Evolutionary conservation across 306 rosid genomes (phyloP).

Genomic region (Dalbergia cultrata): DNA sequence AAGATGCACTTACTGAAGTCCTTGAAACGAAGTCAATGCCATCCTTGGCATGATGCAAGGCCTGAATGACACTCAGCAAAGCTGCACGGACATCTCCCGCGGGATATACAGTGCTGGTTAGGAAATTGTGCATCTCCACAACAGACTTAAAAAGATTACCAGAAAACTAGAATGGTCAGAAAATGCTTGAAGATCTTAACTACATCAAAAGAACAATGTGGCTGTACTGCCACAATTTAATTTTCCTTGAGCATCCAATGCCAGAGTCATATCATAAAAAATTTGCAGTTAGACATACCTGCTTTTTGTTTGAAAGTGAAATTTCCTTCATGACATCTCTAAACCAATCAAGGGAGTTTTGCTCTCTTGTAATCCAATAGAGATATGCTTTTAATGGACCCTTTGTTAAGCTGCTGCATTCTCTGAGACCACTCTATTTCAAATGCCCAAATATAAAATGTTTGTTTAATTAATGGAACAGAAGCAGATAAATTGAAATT

Average conservation of each 20-base stretch:
- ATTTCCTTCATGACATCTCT: slow-evolving; percentile 78
- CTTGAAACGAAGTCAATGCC: slow-evolving; percentile 77
- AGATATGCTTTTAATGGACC: slow-evolving; percentile 79
- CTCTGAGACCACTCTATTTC: slow-evolving; percentile 65
- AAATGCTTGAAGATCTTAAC: slow-evolving; percentile 35
- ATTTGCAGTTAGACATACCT: slow-evolving; percentile 55
- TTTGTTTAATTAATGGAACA: slow-evolving; percentile 47
- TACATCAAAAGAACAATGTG: not conserved
- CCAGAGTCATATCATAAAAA: slow-evolving; percentile 8
- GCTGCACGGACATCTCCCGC: slow-evolving; percentile 83
- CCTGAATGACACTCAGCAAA: slow-evolving; percentile 73
- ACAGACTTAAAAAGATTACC: slow-evolving; percentile 52
- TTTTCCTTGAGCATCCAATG: not conserved
- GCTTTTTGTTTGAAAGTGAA: slow-evolving; percentile 60
- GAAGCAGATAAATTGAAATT: slow-evolving; percentile 39
- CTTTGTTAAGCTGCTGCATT: slow-evolving; percentile 60
- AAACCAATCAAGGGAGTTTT: slow-evolving; percentile 93
- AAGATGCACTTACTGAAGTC: slow-evolving; percentile 69
- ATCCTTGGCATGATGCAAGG: slow-evolving; percentile 69
- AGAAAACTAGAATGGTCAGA: slow-evolving; percentile 45
- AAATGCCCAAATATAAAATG: slow-evolving; percentile 45
- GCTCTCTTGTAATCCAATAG: slow-evolving; percentile 92
- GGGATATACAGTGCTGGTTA: slow-evolving; percentile 70
- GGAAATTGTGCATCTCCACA: slow-evolving; percentile 86
- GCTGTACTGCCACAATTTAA: not conserved